Base-by-base conservation (phyloP, 2,329 filamentous ascomycete genomes). In the Xylaria sp. region DNA sequence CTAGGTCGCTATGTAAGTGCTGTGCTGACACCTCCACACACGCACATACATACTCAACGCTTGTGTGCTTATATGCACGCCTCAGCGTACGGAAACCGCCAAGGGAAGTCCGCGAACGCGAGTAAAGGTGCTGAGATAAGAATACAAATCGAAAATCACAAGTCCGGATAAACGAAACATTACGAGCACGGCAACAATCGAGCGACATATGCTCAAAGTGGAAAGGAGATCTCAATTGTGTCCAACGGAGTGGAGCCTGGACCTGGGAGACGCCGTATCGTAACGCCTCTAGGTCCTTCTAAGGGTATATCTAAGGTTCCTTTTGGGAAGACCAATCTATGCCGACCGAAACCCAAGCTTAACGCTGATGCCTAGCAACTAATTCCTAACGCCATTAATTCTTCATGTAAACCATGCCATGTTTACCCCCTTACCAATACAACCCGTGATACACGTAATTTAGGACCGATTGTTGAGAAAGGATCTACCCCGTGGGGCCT, bases 341-440 rank as follows among this genome's bases (percentile, higher is more conserved):
- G 44, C 47, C 24, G 21, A 38, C 29, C 29, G 44, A 41, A 29
- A n/a, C n/a, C 39, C 13, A 34, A 24, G 26, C 52, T 40, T 9
- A 29, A 44, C 41, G 40, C 48, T 38, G 39, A 6, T 54, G 39
- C 43, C 39, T 46, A 9, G 29, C 29, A 24, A 44, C n/a, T 45
- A 37, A 50, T 11, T 38, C 48, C 54, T 38, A 53, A 57, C 57
- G 54, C 57, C 57, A 9, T 48, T 24, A 34, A 34, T 7, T 13
- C 16, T 34, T 26, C 24, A 11, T 11, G 24, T n/a, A 48, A 38
- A 40, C 29, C 21, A 26, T 18, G 22, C 16, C 39, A 20, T 40
- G 21, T 29, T n/a, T n/a, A n/a, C n/a, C n/a, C 29, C 41, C 19
- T 39, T 45, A 34, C 41, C 11, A 16, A 22, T 16, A 9, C 19